Percentiles rank a stretch among this genome's conserved stretches.
Evolutionary conservation across 176 grass and related monocot species (phyloP).

Genomic region (Avena eriantha): DNA sequence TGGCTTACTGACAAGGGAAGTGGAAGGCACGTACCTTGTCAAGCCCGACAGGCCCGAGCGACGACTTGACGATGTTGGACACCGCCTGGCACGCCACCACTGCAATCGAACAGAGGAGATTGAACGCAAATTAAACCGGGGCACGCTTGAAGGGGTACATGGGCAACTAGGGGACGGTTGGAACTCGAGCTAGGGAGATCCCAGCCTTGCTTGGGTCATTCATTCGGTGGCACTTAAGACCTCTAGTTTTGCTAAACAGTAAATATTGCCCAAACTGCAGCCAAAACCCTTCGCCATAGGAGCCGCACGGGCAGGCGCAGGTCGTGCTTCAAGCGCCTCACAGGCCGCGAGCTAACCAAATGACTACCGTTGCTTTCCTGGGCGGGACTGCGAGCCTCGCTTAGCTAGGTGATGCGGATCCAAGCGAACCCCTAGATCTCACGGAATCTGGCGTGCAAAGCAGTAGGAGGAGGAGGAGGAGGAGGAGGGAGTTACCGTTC

Average conservation of each 20-base stretch:
- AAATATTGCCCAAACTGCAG: too few species aligned
- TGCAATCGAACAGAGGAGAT: slow-evolving; percentile 30
- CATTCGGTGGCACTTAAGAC: background rate
- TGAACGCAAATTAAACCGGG: too few species aligned
- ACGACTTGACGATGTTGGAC: slow-evolving; percentile 92
- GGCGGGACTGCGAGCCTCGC: background rate
- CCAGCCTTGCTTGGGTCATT: background rate
- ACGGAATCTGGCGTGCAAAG: slow-evolving; percentile 20
- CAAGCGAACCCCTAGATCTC: slow-evolving; percentile 25
- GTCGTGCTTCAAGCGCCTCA: background rate
- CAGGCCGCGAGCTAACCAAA: background rate
- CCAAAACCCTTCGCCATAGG: too few species aligned
- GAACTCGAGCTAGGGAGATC: background rate
- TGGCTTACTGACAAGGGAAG: background rate
- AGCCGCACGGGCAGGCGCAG: too few species aligned
- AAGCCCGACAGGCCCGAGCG: slow-evolving; percentile 85
- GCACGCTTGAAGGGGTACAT: too few species aligned
- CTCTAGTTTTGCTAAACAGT: background rate
- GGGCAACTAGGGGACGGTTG: background rate
- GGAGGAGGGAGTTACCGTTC: slow-evolving; percentile 56
- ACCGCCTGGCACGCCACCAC: slow-evolving; percentile 90
- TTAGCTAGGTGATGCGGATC: background rate
- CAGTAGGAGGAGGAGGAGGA: background rate
- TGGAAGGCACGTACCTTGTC: slow-evolving; percentile 65
- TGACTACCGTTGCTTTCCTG: background rate